phyloP scores from a whole-genome alignment of 176 grass and related monocot species.

The Areca catechu region DNA sequence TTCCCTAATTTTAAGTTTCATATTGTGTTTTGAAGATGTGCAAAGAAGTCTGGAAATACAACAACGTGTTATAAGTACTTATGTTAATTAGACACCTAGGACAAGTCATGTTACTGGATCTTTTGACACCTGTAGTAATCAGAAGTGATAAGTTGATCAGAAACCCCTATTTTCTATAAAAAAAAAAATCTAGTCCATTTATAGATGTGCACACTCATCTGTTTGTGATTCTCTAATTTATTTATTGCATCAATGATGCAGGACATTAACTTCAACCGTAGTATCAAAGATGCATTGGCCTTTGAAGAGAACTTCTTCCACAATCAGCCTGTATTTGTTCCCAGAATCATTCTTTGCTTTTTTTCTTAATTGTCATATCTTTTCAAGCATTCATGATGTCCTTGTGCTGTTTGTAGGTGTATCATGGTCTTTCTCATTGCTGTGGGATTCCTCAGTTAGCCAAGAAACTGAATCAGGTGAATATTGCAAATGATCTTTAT shows the following conservation, averaged over 20 bases:
- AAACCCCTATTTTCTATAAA: too few species aligned
- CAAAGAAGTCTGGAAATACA: too few species aligned
- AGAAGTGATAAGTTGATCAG: too few species aligned
- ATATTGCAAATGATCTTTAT: neutral
- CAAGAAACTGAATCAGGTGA: slow-evolving; percentile 93
- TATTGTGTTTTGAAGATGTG: too few species aligned
- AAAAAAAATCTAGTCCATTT: too few species aligned
- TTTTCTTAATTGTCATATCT: neutral
- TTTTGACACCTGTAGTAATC: too few species aligned
- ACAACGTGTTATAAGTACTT: too few species aligned
- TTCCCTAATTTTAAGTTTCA: too few species aligned
- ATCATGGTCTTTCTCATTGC: slow-evolving; percentile 78
- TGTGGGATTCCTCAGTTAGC: slow-evolving; percentile 92
- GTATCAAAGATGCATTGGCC: slow-evolving; percentile 84
- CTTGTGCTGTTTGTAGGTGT: slow-evolving; percentile 47
- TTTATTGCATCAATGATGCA: slow-evolving; percentile 25
- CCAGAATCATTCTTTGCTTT: slow-evolving; percentile 7
- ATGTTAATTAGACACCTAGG: too few species aligned
- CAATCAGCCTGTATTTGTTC: slow-evolving; percentile 57
- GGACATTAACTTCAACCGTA: slow-evolving; percentile 83
- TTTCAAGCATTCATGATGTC: neutral
- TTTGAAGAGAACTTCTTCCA: slow-evolving; percentile 90
- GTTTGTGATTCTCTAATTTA: slow-evolving; percentile 3
- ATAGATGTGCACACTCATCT: neutral
- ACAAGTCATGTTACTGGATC: too few species aligned